Conservation (phyloP, 371 early-diverging fungal species). For the Polyrhizophydium stewartii region DNA sequence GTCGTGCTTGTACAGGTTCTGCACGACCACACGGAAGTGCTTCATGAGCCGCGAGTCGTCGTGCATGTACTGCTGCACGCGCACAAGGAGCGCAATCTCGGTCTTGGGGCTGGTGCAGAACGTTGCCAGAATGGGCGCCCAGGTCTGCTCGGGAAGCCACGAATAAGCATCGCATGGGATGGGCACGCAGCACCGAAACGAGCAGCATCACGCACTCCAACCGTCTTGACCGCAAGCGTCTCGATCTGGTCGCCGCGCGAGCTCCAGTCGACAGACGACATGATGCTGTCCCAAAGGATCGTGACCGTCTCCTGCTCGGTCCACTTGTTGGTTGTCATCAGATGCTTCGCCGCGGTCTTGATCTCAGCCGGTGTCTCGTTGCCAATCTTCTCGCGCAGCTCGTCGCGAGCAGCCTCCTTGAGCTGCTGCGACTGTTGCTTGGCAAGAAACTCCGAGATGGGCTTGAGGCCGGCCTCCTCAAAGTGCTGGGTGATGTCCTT, state of each 20-base stretch:
- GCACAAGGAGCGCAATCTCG: constrained; percentile 77
- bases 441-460: constrained; percentile 73
- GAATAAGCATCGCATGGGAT: neutral
- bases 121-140: constrained; percentile 63
- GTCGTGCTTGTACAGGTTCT: constrained; percentile 81
- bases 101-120: constrained; percentile 79
- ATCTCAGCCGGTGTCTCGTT: constrained; percentile 44
- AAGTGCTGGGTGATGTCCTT: constrained; percentile 86
- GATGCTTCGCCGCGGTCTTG: constrained; percentile 56
- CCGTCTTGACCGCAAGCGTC: constrained; percentile 46
- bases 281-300: constrained; percentile 77
- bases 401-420: constrained; percentile 60
- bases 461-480: constrained; percentile 85
- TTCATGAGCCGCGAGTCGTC: constrained; percentile 86
- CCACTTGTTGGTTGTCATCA: constrained; percentile 69
- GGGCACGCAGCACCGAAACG: neutral
- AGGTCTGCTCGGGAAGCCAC: constrained; percentile 35
- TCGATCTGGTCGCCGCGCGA: constrained; percentile 81
- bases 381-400: constrained; percentile 57
- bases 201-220: constrained; percentile 48
- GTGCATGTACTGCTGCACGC: constrained; percentile 77
- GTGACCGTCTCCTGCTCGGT: constrained; percentile 69
- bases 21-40: constrained; percentile 76
- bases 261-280: constrained; percentile 71
- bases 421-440: constrained; percentile 64